These are phyloP conservation scores for Flaveria ramosissima DNA, from an alignment of 129 eudicot species.

Conservation along the genomic window DNA sequence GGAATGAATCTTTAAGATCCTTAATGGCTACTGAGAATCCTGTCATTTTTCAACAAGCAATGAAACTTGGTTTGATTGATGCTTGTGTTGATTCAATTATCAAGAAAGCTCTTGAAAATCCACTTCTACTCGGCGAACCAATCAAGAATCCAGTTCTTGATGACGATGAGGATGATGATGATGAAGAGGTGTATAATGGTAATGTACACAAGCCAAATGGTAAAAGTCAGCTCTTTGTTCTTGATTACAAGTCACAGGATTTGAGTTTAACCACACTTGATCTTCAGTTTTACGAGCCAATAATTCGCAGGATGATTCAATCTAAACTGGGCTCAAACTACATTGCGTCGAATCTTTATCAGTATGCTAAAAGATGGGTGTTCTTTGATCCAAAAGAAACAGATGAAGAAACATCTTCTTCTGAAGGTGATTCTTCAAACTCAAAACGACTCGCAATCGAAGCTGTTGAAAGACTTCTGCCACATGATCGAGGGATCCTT, in stretches of 20 bases:
- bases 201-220: constrained; percentile 2
- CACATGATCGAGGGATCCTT: constrained; percentile 2
- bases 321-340: neutral
- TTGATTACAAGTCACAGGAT: neutral
- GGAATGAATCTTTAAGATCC: constrained; percentile 11
- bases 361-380: constrained; percentile 22
- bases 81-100: constrained; percentile 18
- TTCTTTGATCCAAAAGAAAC: constrained; percentile 15
- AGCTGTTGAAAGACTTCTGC: constrained; percentile 15
- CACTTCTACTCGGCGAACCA: constrained; percentile 11
- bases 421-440: constrained; percentile 20
- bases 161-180: neutral
- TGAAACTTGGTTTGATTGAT: constrained; percentile 14
- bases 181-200: neutral
- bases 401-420: constrained; percentile 17
- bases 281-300: constrained; percentile 11
- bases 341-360: constrained; percentile 19
- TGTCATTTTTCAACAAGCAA: constrained; percentile 2
- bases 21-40: constrained; percentile 9
- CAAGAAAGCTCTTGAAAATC: constrained; percentile 6
- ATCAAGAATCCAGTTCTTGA: constrained; percentile 19
- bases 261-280: constrained; percentile 9
- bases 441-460: neutral
- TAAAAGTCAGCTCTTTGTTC: neutral
- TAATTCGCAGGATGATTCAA: neutral